Conservation (phyloP, 768 basidiomycete species). For the Lyophyllum decastes region DNA sequence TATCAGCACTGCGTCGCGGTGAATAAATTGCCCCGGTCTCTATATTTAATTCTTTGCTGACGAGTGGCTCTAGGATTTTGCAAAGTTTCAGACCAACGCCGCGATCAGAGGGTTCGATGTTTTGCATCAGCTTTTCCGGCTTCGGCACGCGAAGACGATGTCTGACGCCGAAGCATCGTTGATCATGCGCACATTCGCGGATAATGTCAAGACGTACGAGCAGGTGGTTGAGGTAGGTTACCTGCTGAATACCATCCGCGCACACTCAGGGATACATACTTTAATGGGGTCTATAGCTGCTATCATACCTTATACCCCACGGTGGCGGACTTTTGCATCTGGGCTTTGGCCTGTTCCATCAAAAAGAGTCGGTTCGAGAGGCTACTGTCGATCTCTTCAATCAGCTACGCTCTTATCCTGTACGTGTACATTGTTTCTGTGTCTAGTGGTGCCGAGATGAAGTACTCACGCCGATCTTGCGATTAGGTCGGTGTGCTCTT, state of each 20-base stretch:
- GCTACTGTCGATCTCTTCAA: constrained; percentile 84
- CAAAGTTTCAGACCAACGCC: constrained; percentile 49
- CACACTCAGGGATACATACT: background rate
- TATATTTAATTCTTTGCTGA: background rate
- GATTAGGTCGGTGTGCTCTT: constrained; percentile 76
- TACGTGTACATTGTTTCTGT: constrained; percentile 37
- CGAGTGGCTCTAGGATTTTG: constrained; percentile 61
- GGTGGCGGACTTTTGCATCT: constrained; percentile 83
- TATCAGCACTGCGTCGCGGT: constrained; percentile 78
- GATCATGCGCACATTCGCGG: constrained; percentile 75
- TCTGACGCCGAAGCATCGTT: constrained; percentile 70
- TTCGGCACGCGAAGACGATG: constrained; percentile 74
- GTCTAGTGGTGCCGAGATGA: background rate
- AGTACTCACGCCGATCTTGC: constrained; percentile 5
- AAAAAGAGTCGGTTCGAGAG: constrained; percentile 72
- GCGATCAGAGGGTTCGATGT: constrained; percentile 84
- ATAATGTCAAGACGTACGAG: constrained; percentile 77
- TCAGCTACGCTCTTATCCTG: constrained; percentile 73
- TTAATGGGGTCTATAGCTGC: constrained; percentile 53
- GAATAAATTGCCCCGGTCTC: constrained; percentile 5
- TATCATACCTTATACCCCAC: constrained; percentile 75
- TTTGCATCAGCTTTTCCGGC: constrained; percentile 79
- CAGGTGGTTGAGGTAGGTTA: constrained; percentile 81
- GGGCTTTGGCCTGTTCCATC: constrained; percentile 91
- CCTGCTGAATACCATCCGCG: background rate